These are phyloP conservation scores for Mallotus japonicus DNA, from an alignment of 441 rosid genomes.

Conservation along the genomic window DNA sequence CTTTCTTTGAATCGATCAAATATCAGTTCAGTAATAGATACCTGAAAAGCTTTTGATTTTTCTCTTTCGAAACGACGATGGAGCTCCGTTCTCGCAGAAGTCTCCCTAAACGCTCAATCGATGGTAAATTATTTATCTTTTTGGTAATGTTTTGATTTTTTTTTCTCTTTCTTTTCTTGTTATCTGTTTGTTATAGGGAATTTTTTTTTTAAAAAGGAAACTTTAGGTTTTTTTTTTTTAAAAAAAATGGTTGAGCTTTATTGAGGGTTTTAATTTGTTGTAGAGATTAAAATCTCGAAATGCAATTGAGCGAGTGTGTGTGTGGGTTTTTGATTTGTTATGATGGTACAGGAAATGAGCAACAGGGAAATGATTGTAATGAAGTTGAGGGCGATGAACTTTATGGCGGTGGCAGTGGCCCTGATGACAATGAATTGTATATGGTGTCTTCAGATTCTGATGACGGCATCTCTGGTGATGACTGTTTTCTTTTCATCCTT, in stretches of 20 bases:
- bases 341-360: slow-evolving; percentile 19
- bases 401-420: slow-evolving; percentile 1
- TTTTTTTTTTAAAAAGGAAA: neutral
- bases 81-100: slow-evolving; percentile 40
- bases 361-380: slow-evolving; percentile 20
- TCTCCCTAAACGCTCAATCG: slow-evolving; percentile 14
- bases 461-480: slow-evolving; percentile 17
- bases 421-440: slow-evolving; percentile 34
- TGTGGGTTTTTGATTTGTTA: neutral
- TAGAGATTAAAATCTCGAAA: too few species aligned
- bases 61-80: slow-evolving; percentile 27
- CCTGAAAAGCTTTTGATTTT: neutral
- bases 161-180: neutral
- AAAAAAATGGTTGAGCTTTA: neutral
- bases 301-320: neutral
- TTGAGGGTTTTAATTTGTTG: neutral
- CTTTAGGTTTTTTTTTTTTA: neutral
- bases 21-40: neutral
- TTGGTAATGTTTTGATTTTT: neutral
- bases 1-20: neutral
- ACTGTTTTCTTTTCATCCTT: slow-evolving; percentile 30
- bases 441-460: slow-evolving; percentile 41
- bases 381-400: slow-evolving; percentile 19
- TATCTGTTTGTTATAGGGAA: neutral
- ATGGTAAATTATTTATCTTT: slow-evolving; percentile 25